phyloP scores from a whole-genome alignment of 345 rosid genomes.

The Eucalyptus marginata region DNA sequence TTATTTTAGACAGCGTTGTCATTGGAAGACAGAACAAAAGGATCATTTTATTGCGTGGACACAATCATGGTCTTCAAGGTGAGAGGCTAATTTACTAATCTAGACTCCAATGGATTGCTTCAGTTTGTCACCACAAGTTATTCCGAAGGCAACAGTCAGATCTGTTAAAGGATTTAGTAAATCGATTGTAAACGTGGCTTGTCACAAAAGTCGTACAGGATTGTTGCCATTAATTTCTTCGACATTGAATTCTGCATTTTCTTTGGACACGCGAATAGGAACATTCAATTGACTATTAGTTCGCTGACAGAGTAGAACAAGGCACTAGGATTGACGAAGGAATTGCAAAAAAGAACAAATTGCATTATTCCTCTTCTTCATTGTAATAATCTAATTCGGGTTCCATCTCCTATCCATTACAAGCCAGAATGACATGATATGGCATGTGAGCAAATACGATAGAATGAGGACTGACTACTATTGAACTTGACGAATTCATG shows the following conservation, averaged over 20 bases:
- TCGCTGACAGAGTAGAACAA: neutral
- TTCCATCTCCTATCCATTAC: constrained; percentile 14
- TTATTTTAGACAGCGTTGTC: neutral
- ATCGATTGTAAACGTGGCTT: neutral
- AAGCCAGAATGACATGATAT: constrained; percentile 33
- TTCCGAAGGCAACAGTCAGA: neutral
- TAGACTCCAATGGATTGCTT: neutral
- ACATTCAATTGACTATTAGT: neutral
- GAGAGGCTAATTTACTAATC: neutral
- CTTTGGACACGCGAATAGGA: neutral
- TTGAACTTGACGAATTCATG: constrained; percentile 31
- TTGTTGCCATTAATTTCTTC: neutral
- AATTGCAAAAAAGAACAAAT: neutral
- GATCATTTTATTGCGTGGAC: neutral
- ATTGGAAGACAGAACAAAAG: neutral
- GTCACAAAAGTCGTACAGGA: neutral
- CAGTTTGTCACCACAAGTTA: neutral
- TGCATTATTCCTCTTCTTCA: neutral
- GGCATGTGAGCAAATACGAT: constrained; percentile 63
- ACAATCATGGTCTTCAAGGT: neutral
- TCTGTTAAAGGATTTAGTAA: neutral
- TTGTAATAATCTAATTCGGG: neutral
- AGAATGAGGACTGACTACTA: constrained; percentile 52
- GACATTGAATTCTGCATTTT: neutral
- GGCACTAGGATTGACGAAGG: neutral